Evolutionary conservation across 2,329 filamentous ascomycete genomes (phyloP), one percentile per base, ranked within the genome.

Genomic region (Venturia aucupariae): DNA sequence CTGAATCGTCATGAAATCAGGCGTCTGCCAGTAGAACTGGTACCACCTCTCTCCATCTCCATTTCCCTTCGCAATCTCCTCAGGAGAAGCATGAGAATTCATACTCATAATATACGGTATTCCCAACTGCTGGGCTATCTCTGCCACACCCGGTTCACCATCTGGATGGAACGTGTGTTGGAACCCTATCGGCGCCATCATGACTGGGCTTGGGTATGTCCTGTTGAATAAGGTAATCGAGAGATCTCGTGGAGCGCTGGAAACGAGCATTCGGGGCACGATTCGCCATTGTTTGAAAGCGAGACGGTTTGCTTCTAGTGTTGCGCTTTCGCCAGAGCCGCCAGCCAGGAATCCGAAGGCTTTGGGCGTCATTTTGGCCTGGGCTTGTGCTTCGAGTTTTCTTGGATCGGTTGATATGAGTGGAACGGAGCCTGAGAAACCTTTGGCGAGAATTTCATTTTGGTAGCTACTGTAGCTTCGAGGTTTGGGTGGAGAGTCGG

Each of bases 11-110:
- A 90, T 78, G 3, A 86, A 82, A 63, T 90, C 81, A 64, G 84
- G 82, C 80, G 79, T 77, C 0, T 88, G 88, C 86, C 87, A 90
- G 75, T 92, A 92, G 0, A 92, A 80, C 71, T 92, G 89, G 72
- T 82, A 92, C 86, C 87, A 92, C 11, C 86, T 77, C 39, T 81
- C 77, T 2, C 84, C 83, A 6, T 81, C 75, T 0, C 81, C 82
- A 61, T 81, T 84, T 0, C 84, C 84, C 8, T 77, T 70, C 0
- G 85, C 86, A 0, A 90, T 82, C 60, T 90, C 83, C 71, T 90
- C 87, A 65, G 90, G 87, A 0, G 81, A 81, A 39, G 81, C 79
- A 2, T 82, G 81, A 4, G 84, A 81, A 1, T 88, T 87, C 1
- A 87, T 90, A 66, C 82, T 86, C 62, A 90, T 76, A 63, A 85